A percentile compares a stretch with the other conserved stretches of the same genome.
phyloP scores from a whole-genome alignment of 106 monocot genomes.

The Cymbidium sinense region DNA sequence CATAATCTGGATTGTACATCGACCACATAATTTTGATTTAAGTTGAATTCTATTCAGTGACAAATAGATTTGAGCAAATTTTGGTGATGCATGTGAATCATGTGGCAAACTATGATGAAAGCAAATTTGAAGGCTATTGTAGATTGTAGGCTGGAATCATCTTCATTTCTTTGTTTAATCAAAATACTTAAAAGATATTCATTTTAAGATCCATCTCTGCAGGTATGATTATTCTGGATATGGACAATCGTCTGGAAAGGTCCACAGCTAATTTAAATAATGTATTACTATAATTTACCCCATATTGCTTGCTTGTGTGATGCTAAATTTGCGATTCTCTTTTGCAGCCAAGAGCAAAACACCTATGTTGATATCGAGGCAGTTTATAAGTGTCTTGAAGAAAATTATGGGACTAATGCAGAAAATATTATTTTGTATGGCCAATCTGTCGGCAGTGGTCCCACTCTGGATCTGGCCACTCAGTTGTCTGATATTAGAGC shows the following conservation, averaged over 20 bases:
- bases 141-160: background rate
- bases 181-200: background rate
- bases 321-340: slow-evolving; percentile 1
- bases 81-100: no score
- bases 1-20: no score
- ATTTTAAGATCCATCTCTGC: slow-evolving; percentile 15
- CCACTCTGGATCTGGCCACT: slow-evolving; percentile 77
- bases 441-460: slow-evolving; percentile 93
- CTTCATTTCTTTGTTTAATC: background rate
- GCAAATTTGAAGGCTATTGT: background rate
- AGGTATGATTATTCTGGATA: slow-evolving; percentile 99
- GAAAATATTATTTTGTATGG: slow-evolving; percentile 89
- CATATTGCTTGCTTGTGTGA: background rate
- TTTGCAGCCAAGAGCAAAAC: slow-evolving; percentile 78
- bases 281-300: background rate
- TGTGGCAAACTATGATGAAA: no score
- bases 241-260: slow-evolving; percentile 95
- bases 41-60: no score
- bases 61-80: no score
- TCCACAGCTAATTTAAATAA: slow-evolving; percentile 10
- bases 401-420: slow-evolving; percentile 41
- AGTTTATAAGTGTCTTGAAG: slow-evolving; percentile 68
- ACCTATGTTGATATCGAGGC: slow-evolving; percentile 96
- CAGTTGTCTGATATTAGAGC: slow-evolving; percentile 56
- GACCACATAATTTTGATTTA: no score